Evolutionary conservation across 208 protist species (phyloP).

Genomic region (Crithidia mellificae): DNA sequence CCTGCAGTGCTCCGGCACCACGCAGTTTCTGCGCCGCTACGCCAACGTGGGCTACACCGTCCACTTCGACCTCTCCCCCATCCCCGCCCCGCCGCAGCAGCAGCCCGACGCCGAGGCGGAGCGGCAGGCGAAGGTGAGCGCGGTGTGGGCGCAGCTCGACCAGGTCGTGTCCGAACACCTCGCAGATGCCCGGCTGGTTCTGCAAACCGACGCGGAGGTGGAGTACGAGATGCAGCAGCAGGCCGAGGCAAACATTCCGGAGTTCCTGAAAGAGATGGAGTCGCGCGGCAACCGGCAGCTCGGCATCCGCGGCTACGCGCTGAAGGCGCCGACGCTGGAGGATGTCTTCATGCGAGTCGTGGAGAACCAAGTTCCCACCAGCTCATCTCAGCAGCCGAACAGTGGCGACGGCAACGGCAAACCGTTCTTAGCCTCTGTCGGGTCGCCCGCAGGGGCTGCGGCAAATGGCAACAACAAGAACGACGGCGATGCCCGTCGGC

Average conservation of each 20-base stretch:
- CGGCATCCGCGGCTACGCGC: conserved; percentile 50
- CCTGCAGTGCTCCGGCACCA: conserved; percentile 57
- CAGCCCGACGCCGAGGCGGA: too few relatives aligned
- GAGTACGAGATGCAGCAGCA: conserved; percentile 46
- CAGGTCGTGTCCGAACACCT: too few relatives aligned
- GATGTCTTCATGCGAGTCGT: conserved; percentile 75
- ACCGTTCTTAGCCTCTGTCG: too few relatives aligned
- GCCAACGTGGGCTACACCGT: conserved; percentile 64
- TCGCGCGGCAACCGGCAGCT: conserved; percentile 17
- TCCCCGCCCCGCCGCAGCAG: too few relatives aligned
- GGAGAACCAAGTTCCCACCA: too few relatives aligned
- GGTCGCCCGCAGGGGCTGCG: too few relatives aligned
- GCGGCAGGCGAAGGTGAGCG: conserved; percentile 33
- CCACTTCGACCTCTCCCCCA: too few relatives aligned
- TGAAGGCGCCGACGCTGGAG: conserved; percentile 76
- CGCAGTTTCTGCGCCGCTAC: conserved; percentile 55
- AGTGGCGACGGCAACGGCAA: neutral
- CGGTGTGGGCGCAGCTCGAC: too few relatives aligned
- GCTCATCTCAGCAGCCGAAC: conserved; percentile 41
- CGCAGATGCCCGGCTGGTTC: too few relatives aligned
- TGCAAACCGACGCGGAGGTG: conserved; percentile 46
- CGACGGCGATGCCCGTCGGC: too few relatives aligned
- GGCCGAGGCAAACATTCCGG: conserved; percentile 35
- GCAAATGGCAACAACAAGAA: too few relatives aligned
- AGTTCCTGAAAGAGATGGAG: conserved; percentile 50